Base-by-base conservation (phyloP, 2,329 filamentous ascomycete genomes). In the Monosporascus sp. region DNA sequence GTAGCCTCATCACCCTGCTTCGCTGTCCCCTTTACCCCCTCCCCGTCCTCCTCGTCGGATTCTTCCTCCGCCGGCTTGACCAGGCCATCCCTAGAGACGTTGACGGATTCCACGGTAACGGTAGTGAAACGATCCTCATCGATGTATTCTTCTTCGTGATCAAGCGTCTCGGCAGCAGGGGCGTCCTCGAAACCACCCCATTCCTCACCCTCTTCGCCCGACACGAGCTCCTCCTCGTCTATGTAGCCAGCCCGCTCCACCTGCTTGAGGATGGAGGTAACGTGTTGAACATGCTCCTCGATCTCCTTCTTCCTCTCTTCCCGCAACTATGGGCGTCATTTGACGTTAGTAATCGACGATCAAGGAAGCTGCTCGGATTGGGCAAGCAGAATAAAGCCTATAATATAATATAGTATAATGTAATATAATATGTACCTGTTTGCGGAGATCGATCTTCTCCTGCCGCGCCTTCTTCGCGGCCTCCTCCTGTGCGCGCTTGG, bases 121-220 rank as follows among this genome's bases (percentile, higher is more conserved):
- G 90, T 96, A 1, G 94, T 97, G 69, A 90, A 97, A 67, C 88
- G 89, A 70, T 97, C 93, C 69, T 97, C 94, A 69, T 99, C 94
- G 59, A 97, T 83, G 72, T 97, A 99, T 70, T 97, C 91, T 60
- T 93, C 91, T 68, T 96, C 89, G 61, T 90, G 85, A 66, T 95
- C 85, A 45, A 94, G 72, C 22, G 83, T 78, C 39, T 78, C 68
- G 14, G 56, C 56, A 37, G 69, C 71, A 18, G 72, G 71, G 37
- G 68, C 59, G 47, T 87, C 84, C 20, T 78, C 74, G 50, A 91
- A 78, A 1, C 87, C 89, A 49, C 77, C 77, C 84, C 87, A 91
- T 62, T 84, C 74, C 2, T 69, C 68, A 7, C 68, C 68, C 5
- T 71, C 60, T 5, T 68, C 66, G 46, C 52, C 63, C 18, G 68